Base-by-base conservation (phyloP, 768 basidiomycete genomes). In the Dentipellis fragilis region DNA sequence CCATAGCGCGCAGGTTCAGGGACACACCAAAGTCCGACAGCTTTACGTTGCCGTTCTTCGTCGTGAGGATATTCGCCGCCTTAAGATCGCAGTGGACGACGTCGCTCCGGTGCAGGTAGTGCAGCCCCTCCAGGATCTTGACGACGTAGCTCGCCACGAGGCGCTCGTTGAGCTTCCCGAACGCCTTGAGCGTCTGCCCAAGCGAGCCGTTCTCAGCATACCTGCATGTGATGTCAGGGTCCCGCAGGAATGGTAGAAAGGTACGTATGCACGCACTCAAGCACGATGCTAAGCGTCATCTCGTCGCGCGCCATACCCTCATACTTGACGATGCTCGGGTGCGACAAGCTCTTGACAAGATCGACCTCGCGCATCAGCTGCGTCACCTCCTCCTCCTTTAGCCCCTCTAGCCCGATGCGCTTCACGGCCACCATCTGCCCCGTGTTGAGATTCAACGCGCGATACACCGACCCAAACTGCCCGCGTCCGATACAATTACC, bases 361-460 rank as follows among this genome's bases (percentile, higher is more conserved):
- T 93, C 89, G 14, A 98, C 95, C 68, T 99, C 95, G 59, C 80
- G 80, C 91, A 95, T 96, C 50, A 98, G 78, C 66, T 92, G 87
- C 49, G 78, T 80, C 17, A 97, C 84, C 66, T 98, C 94, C 17
- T 84, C 85, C 69, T 96, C 93, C 67, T 87, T 87, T 65, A 96
- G 74, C 8, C 93, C 95, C 51, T 90, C 89, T 38, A 98, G 74
- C 51, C 87, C 77, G 63, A 99, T 95, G 34, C 92, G 85, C 73
- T 99, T 99, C 52, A 98, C 92, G n/a, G 95, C 95, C n/a, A 95
- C 93, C 83, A 91, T 95, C 69, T 95, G 90, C 14, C 95, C 95
- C 1, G 88, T 93, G 59, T 87, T 87, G 68, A 97, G 72, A 68
- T 99, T 94, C 56, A 99, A 76, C 11, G 95, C 94, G 12, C 92